Conservation (phyloP, 345 rosid genomes). For the Gossypium rotundifolium region DNA sequence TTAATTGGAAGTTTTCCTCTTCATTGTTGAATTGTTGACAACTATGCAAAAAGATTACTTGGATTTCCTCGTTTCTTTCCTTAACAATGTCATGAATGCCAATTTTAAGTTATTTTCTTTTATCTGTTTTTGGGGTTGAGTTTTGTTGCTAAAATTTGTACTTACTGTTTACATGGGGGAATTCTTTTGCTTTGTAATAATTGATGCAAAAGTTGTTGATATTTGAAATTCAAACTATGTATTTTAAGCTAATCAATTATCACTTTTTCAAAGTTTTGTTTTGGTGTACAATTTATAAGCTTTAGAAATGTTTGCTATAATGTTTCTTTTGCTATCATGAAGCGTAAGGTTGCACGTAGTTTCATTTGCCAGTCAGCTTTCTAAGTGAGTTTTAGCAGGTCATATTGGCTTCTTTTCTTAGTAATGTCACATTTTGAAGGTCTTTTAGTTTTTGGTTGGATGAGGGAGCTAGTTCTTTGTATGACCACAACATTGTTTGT, state of each 20-base stretch:
- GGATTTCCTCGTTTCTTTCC: not conserved
- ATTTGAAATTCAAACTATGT: not conserved
- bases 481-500: not conserved
- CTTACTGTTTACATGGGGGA: not conserved
- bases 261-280: not conserved
- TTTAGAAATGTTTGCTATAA: not conserved
- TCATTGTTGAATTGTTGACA: not conserved
- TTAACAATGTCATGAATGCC: too few species aligned
- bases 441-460: not conserved
- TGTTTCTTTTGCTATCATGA: not conserved
- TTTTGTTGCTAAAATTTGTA: not conserved
- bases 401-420: not conserved
- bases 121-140: not conserved
- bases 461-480: not conserved
- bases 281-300: not conserved
- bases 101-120: too few species aligned
- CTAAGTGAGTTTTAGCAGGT: not conserved
- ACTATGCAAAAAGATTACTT: not conserved
- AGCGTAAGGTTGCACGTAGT: not conserved
- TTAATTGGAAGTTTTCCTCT: not conserved
- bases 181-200: not conserved
- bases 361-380: not conserved
- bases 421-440: not conserved
- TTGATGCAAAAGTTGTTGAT: not conserved
- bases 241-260: not conserved